These are phyloP conservation scores for Fusarium poae DNA, from an alignment of 2,329 filamentous ascomycete genomes.

Conservation along the genomic window DNA sequence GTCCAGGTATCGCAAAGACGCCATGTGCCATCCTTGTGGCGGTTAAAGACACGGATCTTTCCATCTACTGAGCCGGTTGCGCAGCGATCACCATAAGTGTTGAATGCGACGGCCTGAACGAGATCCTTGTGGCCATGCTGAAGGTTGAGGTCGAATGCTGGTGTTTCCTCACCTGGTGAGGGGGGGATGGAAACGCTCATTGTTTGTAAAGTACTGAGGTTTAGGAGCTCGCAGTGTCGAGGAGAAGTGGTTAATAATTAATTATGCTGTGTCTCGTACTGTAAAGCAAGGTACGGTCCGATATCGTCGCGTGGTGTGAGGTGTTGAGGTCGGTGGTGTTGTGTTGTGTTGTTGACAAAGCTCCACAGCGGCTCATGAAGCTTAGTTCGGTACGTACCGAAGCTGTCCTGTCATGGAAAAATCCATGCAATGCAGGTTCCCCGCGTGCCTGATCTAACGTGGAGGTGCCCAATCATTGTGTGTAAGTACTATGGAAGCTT, in stretches of 20 bases:
- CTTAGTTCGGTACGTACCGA: conserved; percentile 39
- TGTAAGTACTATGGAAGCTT: neutral
- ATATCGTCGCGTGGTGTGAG: conserved; percentile 24
- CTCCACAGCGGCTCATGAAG: conserved; percentile 46
- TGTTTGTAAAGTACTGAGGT: neutral
- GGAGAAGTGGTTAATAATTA: neutral
- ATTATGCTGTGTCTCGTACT: neutral
- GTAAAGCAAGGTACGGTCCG: conserved; percentile 1
- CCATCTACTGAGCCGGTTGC: conserved; percentile 93
- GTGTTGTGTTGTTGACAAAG: conserved; percentile 44
- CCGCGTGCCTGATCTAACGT: conserved; percentile 21
- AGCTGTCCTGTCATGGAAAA: conserved; percentile 10
- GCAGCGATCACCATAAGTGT: conserved; percentile 91
- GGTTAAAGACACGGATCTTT: conserved; percentile 91
- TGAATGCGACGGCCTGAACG: conserved; percentile 88
- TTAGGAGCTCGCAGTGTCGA: neutral
- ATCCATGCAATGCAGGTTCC: conserved; percentile 24
- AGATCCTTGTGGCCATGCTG: conserved; percentile 83
- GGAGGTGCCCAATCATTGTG: conserved; percentile 15
- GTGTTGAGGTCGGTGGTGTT: conserved; percentile 23
- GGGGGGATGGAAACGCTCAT: conserved; percentile 53
- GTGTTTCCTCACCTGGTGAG: conserved; percentile 60
- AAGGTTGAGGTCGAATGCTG: conserved; percentile 70
- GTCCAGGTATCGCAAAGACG: conserved; percentile 87
- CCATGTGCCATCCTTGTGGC: conserved; percentile 83